Evolutionary conservation across 176 grass and related monocot genomes (phyloP).

Genomic region (Rhynchospora breviuscula): DNA sequence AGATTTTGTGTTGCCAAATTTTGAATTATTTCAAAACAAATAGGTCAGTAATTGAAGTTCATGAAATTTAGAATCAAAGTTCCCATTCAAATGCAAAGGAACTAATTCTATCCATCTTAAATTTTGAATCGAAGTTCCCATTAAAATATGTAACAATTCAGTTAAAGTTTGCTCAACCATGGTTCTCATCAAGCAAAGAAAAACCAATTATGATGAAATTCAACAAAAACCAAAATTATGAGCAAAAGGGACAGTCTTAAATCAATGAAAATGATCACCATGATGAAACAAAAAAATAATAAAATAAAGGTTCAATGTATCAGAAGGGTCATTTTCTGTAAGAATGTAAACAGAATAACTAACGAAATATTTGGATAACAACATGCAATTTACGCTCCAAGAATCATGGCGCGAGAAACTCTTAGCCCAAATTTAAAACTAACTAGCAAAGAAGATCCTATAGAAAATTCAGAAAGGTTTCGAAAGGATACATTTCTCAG

Average conservation of each 20-base stretch:
- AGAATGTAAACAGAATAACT: too few relatives aligned
- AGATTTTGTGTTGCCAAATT: neutral
- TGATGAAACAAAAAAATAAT: too few relatives aligned
- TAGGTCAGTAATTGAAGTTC: neutral
- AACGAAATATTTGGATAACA: too few relatives aligned
- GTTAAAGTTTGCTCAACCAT: neutral
- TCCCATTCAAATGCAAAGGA: neutral
- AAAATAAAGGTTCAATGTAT: too few relatives aligned
- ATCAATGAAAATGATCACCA: neutral
- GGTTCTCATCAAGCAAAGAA: neutral
- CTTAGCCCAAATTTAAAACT: neutral
- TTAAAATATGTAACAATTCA: neutral
- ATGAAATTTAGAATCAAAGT: neutral
- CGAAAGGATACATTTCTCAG: constrained; percentile 61
- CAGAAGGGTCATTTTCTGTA: too few relatives aligned
- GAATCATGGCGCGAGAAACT: too few relatives aligned
- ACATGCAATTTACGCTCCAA: too few relatives aligned
- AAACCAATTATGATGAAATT: neutral
- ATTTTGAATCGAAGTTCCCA: too few relatives aligned
- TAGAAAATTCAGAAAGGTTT: constrained; percentile 16
- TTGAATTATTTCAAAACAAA: neutral
- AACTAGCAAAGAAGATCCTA: neutral
- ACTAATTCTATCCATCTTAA: neutral
- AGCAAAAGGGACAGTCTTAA: neutral
- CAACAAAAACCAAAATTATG: neutral